phyloP scores from a whole-genome alignment of 371 early-diverging fungal species.

The Zancudomyces culisetae region DNA sequence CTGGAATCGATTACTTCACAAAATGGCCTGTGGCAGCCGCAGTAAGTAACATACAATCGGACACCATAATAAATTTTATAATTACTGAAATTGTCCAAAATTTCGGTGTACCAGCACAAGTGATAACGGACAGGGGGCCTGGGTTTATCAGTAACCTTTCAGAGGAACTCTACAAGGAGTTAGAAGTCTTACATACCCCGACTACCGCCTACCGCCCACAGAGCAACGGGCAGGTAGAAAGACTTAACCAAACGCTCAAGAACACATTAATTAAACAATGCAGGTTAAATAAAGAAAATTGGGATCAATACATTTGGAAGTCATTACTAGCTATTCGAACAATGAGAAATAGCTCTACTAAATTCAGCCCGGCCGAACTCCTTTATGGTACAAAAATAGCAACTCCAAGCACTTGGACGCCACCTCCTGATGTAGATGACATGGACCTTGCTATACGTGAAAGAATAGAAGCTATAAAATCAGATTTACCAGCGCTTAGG shows the following conservation, averaged over 20 bases:
- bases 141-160: background rate
- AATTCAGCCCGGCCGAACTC: conserved; percentile 1
- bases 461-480: background rate
- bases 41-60: conserved; percentile 8
- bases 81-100: background rate
- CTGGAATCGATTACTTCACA: background rate
- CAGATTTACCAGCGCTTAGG: background rate
- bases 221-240: conserved; percentile 18
- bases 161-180: background rate
- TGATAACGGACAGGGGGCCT: background rate
- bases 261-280: background rate
- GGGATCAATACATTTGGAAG: background rate
- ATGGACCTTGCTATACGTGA: background rate
- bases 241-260: conserved; percentile 12
- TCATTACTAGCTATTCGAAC: conserved; percentile 4
- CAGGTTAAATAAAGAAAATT: background rate
- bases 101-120: background rate
- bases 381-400: conserved; percentile 3
- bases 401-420: background rate
- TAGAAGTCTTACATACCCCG: conserved; percentile 9
- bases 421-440: background rate
- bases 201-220: conserved; percentile 15
- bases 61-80: conserved; percentile 1
- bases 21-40: conserved; percentile 1
- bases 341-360: background rate